A percentile compares a stretch with the other conserved stretches of the same genome.
Evolutionary conservation across 495 filamentous ascomycete species (phyloP).

Genomic region (Peziza echinospora): DNA sequence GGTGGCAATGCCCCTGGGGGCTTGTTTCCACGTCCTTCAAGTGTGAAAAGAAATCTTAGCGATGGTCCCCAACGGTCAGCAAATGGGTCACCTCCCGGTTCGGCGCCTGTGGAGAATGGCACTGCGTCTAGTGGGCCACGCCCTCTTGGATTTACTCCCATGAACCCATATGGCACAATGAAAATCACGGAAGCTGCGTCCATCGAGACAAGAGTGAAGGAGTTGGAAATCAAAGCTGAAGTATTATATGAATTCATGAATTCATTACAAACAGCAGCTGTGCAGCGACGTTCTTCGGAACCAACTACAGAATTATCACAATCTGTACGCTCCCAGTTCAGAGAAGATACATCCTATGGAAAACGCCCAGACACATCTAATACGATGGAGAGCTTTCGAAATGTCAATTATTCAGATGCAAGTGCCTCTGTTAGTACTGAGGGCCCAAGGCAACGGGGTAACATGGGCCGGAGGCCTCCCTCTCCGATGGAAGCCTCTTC

Average conservation of each 20-base stretch:
- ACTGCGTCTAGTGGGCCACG: constrained; percentile 6
- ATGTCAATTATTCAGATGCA: too few relatives aligned
- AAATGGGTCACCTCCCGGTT: constrained; percentile 1
- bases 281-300: too few relatives aligned
- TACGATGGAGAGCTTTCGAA: too few relatives aligned
- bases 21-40: constrained; percentile 18
- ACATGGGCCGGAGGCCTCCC: too few relatives aligned
- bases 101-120: neutral
- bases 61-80: constrained; percentile 11
- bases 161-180: constrained; percentile 17
- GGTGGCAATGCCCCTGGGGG: constrained; percentile 5
- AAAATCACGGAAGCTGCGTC: constrained; percentile 19
- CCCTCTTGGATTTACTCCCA: constrained; percentile 11
- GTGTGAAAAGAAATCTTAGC: constrained; percentile 17
- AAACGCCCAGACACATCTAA: constrained; percentile 10
- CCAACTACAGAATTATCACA: too few relatives aligned
- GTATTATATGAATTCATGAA: too few relatives aligned
- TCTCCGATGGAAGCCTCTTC: too few relatives aligned
- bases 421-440: too few relatives aligned
- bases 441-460: too few relatives aligned
- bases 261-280: too few relatives aligned
- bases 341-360: constrained; percentile 13
- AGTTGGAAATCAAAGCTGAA: constrained; percentile 14
- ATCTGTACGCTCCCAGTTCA: too few relatives aligned
- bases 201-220: neutral